A percentile compares a stretch with the other conserved stretches of the same genome.
These are phyloP conservation scores for Penicillium odoratum DNA, from an alignment of 495 filamentous ascomycete genomes.

Conservation along the genomic window DNA sequence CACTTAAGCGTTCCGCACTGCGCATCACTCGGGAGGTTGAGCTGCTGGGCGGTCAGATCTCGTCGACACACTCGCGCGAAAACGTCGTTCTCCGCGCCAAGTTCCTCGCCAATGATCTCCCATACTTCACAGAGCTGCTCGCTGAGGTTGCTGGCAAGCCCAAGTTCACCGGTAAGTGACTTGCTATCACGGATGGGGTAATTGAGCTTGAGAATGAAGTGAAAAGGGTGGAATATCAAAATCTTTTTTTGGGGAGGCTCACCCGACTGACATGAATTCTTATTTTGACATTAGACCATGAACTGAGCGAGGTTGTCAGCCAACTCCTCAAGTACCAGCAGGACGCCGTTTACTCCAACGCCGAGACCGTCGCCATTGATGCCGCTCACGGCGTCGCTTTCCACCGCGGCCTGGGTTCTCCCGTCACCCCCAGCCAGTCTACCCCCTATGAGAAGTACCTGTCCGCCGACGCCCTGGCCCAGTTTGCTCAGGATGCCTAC, in stretches of 20 bases:
- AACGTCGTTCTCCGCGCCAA: conserved; percentile 88
- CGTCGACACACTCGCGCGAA: conserved; percentile 84
- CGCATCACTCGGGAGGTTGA: conserved; percentile 94
- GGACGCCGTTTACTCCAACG: conserved; percentile 61
- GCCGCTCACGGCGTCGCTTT: conserved; percentile 87
- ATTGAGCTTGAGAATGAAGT: neutral
- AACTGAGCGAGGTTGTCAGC: conserved; percentile 83
- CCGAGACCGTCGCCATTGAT: conserved; percentile 74
- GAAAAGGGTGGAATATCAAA: neutral
- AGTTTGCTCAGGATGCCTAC: conserved; percentile 76
- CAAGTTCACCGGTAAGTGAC: conserved; percentile 72
- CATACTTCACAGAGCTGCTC: conserved; percentile 95
- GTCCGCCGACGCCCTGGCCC: conserved; percentile 63
- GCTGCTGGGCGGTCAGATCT: conserved; percentile 85
- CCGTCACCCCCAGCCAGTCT: conserved; percentile 66
- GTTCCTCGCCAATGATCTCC: conserved; percentile 91
- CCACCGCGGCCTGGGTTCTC: conserved; percentile 85
- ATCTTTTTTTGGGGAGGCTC: neutral
- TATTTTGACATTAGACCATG: conserved; percentile 60
- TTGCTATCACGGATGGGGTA: neutral
- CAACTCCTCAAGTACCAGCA: conserved; percentile 70
- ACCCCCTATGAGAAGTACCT: conserved; percentile 76
- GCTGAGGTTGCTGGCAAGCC: conserved; percentile 87
- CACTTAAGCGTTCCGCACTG: conserved; percentile 77
- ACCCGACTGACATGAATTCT: conserved; percentile 14